Base-by-base conservation (phyloP, 306 rosid genomes). In the Cucurbita pepo region DNA sequence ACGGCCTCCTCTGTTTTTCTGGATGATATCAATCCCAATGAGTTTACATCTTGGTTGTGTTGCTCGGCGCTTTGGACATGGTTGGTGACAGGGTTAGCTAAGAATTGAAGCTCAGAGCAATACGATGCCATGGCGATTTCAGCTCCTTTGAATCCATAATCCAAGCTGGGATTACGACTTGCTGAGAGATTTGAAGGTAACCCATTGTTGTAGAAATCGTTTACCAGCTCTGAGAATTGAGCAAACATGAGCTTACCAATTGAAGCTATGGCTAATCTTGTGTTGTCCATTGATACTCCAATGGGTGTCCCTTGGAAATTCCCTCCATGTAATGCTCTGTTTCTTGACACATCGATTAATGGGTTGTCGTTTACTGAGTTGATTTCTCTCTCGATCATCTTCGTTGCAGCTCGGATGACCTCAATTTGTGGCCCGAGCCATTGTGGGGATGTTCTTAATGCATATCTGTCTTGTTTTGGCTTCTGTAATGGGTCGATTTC, bases 51-150 rank as follows among this genome's bases (percentile, higher is more conserved):
- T 67, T 92, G 98, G 82, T 92, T 92, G 47, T 92, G 98, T 66
- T 92, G 98, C 69, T 92, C 98, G 2, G 98, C 98, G 76, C 98
- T 92, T 40, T 92, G 96, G 10, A 92, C 98, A 77, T 92, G 98
- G 54, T 81, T 92, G 22, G 98, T 92, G 65, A 92, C 98, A 5
- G 98, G 98, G 25, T 90, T 92, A 8, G 91, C 96, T 52, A 92
- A 86, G 81, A 84, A 90, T 7, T 92, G 98, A 18, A 92, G 96
- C 60, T 92, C 98, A 0, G 98, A 92, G 75, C 98, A 92, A 56
- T 92, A 92, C 0, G 98, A 92, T 1, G 98, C 98, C 98, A 92
- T 92, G 22, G 98, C 98, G 2, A 92, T 90, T 81, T 92, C 98
- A 0, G 98, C 85, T 0, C 98, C 98, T 78, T 92, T 92, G 83